Evolutionary conservation across 495 filamentous ascomycete species (phyloP).

Genomic region (Margaritispora aquatica): DNA sequence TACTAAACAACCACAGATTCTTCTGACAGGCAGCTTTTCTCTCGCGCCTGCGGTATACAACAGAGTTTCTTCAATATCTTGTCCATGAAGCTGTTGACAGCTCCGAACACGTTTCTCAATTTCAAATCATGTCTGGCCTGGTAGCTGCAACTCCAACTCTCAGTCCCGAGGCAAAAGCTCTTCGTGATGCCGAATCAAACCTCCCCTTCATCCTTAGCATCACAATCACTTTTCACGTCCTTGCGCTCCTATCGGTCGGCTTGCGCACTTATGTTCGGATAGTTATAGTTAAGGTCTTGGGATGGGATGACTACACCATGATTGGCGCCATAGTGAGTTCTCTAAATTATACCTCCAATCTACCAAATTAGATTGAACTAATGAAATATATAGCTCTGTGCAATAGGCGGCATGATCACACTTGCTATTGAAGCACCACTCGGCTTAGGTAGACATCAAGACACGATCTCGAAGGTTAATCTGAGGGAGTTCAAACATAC

Average conservation of each 20-base stretch:
- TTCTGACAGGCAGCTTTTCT: no score
- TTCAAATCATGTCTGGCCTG: neutral
- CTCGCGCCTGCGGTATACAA: no score
- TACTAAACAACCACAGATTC: neutral
- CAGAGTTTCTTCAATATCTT: neutral
- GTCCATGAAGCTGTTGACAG: neutral
- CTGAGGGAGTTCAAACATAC: conserved; percentile 23
- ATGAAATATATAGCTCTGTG: neutral
- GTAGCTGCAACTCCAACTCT: neutral
- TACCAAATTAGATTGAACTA: neutral
- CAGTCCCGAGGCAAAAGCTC: neutral
- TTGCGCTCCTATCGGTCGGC: conserved; percentile 10
- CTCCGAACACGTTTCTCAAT: neutral
- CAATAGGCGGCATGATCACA: neutral
- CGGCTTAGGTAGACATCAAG: neutral
- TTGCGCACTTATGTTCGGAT: conserved; percentile 41
- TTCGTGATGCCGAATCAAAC: neutral
- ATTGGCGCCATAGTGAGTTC: neutral
- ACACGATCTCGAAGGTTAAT: conserved; percentile 31
- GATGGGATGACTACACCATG: conserved; percentile 29
- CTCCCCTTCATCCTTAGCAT: neutral
- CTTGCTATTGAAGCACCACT: neutral
- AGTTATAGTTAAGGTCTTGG: conserved; percentile 36
- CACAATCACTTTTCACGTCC: conserved; percentile 17
- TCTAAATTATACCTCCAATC: neutral